Base-by-base conservation (phyloP, 129 eudicot species). In the Smallanthus sonchifolius region DNA sequence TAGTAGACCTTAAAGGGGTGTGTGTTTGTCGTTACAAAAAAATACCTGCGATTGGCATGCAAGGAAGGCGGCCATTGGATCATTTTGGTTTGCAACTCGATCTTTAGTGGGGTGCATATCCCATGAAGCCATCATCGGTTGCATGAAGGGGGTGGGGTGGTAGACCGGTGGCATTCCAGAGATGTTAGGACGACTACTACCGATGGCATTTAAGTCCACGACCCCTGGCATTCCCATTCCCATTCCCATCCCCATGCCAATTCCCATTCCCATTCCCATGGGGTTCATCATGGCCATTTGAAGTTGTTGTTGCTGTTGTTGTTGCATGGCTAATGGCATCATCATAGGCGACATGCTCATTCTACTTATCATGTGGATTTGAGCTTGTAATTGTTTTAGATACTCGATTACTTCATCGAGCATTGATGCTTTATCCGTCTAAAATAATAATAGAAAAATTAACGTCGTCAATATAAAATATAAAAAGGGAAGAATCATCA, bases 381-480 rank as follows among this genome's bases (percentile, higher is more conserved):
- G 97, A 4, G 92, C 92, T 89, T 89, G 97, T n/a, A 92, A 76
- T 45, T 87, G 91, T 39, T 89, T 89, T 30, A 92, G 76, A 73
- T 92, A 83, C 32, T 89, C 96, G 34, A 92, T 92, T 43, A 86
- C 97, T 81, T 91, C 97, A 76, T 86, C 91, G 6, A 91, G 88
- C 91, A 91, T 91, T 11, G 96, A 92, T 6, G 97, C 97, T 72
- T 92, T 92, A 56, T 92, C 97, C 3, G 94, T 92, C 97, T 92
- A 80, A 57, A 80, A 79, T 3, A 60, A 10, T 16, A 51, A 30
- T 28, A 59, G 32, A 11, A 55, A 55, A 17, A 3, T 2, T 2
- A 19, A 20, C 0, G 5, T 55, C 34, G 19, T 55, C 62, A 55
- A 49, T n/a, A 49, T 7, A 14, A 24, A 24, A 24, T 24, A 24